Evolutionary conservation across 2,329 filamentous ascomycete species (phyloP), one percentile per base, ranked within the genome.

Genomic region (Xylariales sp.): DNA sequence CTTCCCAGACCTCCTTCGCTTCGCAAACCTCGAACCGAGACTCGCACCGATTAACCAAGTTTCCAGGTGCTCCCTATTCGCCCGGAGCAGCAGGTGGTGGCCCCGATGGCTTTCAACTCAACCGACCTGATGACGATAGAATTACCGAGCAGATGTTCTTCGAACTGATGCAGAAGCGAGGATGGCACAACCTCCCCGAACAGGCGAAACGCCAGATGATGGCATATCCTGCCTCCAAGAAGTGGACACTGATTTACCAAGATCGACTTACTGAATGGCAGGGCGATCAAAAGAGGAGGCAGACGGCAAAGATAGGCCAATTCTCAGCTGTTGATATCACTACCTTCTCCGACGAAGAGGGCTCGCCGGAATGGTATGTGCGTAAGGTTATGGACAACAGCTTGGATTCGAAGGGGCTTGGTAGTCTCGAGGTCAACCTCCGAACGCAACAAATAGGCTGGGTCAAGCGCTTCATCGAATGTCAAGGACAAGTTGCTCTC

Each of bases 341-440:
- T 29, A 79, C 82, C 31, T 82, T 87, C 52, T 32, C 38, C 9
- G 90, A 96, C 59, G 91, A 97, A 61, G 93, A 97, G 63, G 91
- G 90, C 32, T 94, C 88, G 37, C 93, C 93, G 3, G 91, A 97
- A 66, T 98, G 91, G 91, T 98, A 95, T 62, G 91, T 98, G 40
- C 86, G 88, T 60, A 91, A 88, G 61, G 87, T 97, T 46, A 88
- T 97, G 86, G 91, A 97, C 62, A 94, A 96, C 64, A 87, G 81
- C 47, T 88, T 97, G 51, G 88, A 90, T 40, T 78, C 84, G 50
- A 96, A 97, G 70, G 87, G 95, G 47, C 74, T 98, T 48, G 88
- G 88, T 49, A 95, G 88, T 69, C 69, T 98, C 59, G 88, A 93
- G 59, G 94, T 98, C 68, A 96, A 91, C 62, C 66, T 98, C 54